A percentile compares a stretch with the other conserved stretches of the same genome.
Evolutionary conservation across 2,329 filamentous ascomycete species (phyloP).

Genomic region (Ophiostoma montium): DNA sequence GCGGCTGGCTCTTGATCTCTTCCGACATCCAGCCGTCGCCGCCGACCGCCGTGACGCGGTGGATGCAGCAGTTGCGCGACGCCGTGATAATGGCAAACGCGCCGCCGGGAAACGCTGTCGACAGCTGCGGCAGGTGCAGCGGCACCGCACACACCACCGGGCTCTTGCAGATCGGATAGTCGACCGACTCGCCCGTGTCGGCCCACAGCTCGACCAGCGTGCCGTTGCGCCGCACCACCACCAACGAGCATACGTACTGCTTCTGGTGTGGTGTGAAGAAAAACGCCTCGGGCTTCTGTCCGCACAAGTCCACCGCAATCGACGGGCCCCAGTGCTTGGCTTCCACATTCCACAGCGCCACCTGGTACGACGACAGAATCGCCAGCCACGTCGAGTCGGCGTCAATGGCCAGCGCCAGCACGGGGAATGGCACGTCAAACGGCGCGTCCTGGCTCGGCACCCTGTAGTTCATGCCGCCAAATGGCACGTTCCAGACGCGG

Average conservation of each 20-base stretch:
- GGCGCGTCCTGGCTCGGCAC: conserved; percentile 25
- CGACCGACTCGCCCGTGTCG: conserved; percentile 26
- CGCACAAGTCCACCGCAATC: conserved; percentile 38
- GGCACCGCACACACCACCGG: conserved; percentile 35
- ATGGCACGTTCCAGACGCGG: conserved; percentile 48
- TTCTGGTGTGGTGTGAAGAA: conserved; percentile 39
- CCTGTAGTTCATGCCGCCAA: conserved; percentile 26
- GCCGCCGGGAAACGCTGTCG: not conserved
- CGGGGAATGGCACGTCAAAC: conserved; percentile 33
- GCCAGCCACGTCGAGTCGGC: conserved; percentile 51
- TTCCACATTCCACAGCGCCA: conserved; percentile 50
- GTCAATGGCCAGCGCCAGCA: conserved; percentile 51
- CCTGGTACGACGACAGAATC: conserved; percentile 42
- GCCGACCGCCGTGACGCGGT: conserved; percentile 28
- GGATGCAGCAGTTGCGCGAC: conserved; percentile 35
- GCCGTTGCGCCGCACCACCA: conserved; percentile 52
- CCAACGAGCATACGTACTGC: conserved; percentile 29
- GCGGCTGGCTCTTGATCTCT: conserved; percentile 26
- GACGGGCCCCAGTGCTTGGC: conserved; percentile 42
- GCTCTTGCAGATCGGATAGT: conserved; percentile 36
- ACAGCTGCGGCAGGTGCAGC: conserved; percentile 16
- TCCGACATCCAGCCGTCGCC: conserved; percentile 35
- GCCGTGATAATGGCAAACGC: conserved; percentile 30
- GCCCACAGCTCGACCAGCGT: conserved; percentile 43
- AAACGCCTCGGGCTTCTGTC: conserved; percentile 46